Evolutionary conservation across 208 protist genomes (phyloP), one percentile per base, ranked within the genome.

Genomic region (Acanthamoeba rhysodes): DNA sequence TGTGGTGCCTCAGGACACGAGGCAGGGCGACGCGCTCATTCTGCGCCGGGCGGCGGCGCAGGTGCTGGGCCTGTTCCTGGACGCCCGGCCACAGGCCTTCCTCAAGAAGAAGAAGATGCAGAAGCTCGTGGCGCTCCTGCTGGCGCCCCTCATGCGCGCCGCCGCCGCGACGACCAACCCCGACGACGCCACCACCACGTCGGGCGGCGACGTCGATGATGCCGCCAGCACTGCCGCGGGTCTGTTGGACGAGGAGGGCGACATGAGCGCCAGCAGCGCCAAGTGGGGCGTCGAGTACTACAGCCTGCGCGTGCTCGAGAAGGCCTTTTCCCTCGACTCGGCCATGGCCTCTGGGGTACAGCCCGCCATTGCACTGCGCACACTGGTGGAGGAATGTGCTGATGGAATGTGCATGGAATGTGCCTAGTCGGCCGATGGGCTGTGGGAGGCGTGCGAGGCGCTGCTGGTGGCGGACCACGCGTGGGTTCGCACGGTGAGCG

Each of bases 211-310:
- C 14, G 55, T 18, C 5, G 41, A 45, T 45, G 41, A 45, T 5
- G 53, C 16, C 53, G 16, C 4, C 53, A 64, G 14, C 20, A 64
- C 59, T 20, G 22, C 59, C 59, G 6, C 59, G 20, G 59, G 59
- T 9, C 53, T 57, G 16, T 10, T 78, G 8, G 74, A 82, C 45
- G 74, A 82, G 45, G 74, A 82, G 34, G 74, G 74, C 32, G 45
- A 45, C 41, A 82, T 82, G 74, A 53, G 37, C 37, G 8, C 85
- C n/a, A 53, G 59, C 37, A 22, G 55, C 32, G 85, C 59, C 85
- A 92, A 74, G 85, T 92, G 85, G 85, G 85, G 37, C 57, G 85
- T 92, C 32, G 85, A 92, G 64, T 92, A 92, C 85, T 92, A 92
- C 64, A 74, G 59, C 85, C 55, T 92, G 55, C 64, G 85, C 34